Base-by-base conservation (phyloP, 2,329 filamentous ascomycete species). In the Chrysoporthe puriensis region DNA sequence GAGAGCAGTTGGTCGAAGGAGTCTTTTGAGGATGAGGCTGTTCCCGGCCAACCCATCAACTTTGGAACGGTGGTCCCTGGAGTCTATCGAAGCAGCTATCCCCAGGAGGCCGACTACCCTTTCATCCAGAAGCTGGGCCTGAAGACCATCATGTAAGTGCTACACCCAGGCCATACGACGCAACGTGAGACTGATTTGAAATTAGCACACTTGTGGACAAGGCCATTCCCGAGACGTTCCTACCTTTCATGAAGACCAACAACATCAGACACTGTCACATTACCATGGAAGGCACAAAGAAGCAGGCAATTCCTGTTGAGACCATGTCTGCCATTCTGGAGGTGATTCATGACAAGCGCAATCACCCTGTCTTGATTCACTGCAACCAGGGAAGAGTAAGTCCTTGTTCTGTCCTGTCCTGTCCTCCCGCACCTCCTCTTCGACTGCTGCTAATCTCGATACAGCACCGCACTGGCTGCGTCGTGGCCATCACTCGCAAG, bases 261-360 rank as follows among this genome's bases (percentile, higher is more conserved):
- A 84, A 84, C 70, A 95, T 97, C 74, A 84, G 84, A 57, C 93
- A 96, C 73, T 82, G 89, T 71, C 84, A 92, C 54, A 90, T 97
- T 74, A 86, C 90, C 72, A 91, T 97, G 83, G 87, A 90, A 70
- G 91, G 94, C n/a, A 97, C 96, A 72, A 97, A 97, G 79, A 94
- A 94, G 73, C 84, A 90, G 65, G 84, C 85, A 9, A 93, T 93
- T 46, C 86, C 91, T 0, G 76, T 87, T 8, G 78, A 83, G 57
- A 88, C 89, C 36, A 93, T 97, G 85, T 84, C 86, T 70, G 81
- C 86, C 8, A 93, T 95, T 58, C 83, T 97, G 34, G 82, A 86
- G 14, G 81, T 95, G 54, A 85, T 95, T 52, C 83, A 95, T 64
- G 87, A 96, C 74, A 85, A 85, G 61, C 79, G 83, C 44, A 93